Conservation (phyloP, 768 basidiomycete species). For the Leucocoprinus sp. region DNA sequence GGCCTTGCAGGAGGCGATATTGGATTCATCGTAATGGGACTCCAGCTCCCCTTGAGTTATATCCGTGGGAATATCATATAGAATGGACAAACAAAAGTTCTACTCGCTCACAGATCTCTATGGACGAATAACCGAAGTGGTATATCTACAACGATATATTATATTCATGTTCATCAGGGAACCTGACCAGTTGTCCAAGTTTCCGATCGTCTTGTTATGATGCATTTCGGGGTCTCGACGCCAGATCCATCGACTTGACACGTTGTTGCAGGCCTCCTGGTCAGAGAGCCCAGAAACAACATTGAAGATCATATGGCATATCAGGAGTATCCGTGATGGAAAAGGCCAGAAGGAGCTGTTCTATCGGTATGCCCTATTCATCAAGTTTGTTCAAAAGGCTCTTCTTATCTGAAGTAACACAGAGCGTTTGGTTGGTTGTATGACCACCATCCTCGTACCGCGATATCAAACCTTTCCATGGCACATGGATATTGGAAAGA, state of each 20-base stretch:
- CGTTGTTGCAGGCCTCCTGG: too few species aligned
- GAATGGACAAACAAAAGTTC: too few species aligned
- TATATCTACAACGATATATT: too few species aligned
- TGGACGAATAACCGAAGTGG: too few species aligned
- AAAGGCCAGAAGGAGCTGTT: constrained; percentile 53
- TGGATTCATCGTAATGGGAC: constrained; percentile 32
- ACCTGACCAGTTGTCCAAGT: too few species aligned
- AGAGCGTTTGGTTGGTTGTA: constrained; percentile 64
- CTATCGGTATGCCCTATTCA: constrained; percentile 33
- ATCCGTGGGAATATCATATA: constrained; percentile 6
- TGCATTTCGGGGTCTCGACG: too few species aligned
- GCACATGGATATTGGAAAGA: constrained; percentile 73
- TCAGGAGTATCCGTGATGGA: constrained; percentile 64
- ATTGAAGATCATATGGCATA: constrained; percentile 58
- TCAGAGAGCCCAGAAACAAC: constrained; percentile 48
- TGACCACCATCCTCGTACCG: constrained; percentile 60
- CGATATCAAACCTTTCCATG: constrained; percentile 47
- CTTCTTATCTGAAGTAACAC: too few species aligned
- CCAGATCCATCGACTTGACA: too few species aligned
- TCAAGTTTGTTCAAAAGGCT: not conserved
- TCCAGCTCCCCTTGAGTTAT: constrained; percentile 1
- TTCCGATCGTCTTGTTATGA: too few species aligned
- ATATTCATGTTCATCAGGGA: too few species aligned
- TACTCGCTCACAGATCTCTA: too few species aligned
- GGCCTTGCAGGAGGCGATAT: constrained; percentile 68